Evolutionary conservation across 2,329 filamentous ascomycete genomes (phyloP).

Genomic region (Kalmusia sp.): DNA sequence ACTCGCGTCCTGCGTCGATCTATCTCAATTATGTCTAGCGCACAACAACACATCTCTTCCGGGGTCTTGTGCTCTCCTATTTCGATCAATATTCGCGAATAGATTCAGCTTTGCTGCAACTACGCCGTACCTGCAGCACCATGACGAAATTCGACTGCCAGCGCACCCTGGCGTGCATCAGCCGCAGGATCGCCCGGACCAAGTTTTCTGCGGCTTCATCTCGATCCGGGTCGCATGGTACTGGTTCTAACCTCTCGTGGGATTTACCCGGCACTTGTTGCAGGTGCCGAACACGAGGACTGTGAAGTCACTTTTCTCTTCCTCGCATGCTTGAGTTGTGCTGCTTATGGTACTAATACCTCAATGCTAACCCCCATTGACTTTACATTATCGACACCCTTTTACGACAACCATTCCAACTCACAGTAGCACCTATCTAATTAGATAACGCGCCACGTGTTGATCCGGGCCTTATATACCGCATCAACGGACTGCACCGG

Average conservation of each 20-base stretch:
- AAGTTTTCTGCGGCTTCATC: slow-evolving; percentile 24
- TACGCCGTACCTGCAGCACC: slow-evolving; percentile 1
- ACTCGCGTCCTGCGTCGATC: neutral
- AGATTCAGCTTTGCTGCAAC: neutral
- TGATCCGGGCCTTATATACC: too few relatives aligned
- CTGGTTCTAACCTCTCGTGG: neutral
- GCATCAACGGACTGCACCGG: too few relatives aligned
- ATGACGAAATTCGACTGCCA: slow-evolving; percentile 15
- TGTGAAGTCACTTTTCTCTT: neutral
- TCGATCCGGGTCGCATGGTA: neutral
- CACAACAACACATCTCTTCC: too few relatives aligned
- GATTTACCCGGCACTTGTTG: slow-evolving; percentile 9
- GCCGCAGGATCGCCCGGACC: slow-evolving; percentile 7
- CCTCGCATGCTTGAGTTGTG: neutral
- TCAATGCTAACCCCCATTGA: neutral
- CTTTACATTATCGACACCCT: neutral
- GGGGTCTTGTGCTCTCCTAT: too few relatives aligned
- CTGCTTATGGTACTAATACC: neutral
- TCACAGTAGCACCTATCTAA: too few relatives aligned
- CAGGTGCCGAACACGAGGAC: slow-evolving; percentile 1
- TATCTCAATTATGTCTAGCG: neutral
- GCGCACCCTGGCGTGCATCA: slow-evolving; percentile 6
- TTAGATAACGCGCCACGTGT: too few relatives aligned
- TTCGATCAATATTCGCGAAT: too few relatives aligned
- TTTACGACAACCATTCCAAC: too few relatives aligned